These are phyloP conservation scores for Pharnaceum exiguum DNA, from an alignment of 148 eudicot species.

Conservation along the genomic window DNA sequence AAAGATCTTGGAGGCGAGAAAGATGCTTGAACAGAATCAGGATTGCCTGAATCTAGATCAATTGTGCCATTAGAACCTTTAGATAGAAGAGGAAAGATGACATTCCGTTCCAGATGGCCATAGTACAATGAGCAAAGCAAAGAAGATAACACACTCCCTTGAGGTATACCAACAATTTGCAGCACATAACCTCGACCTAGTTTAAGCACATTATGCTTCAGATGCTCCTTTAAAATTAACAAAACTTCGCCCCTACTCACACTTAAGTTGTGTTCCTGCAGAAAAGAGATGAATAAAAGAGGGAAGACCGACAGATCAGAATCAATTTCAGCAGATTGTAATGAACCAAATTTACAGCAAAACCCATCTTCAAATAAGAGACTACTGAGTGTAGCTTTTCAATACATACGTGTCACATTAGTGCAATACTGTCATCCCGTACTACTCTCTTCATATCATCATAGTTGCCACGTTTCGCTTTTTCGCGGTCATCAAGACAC, in stretches of 20 bases:
- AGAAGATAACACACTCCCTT: slow-evolving; percentile 83
- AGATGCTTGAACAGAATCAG: slow-evolving; percentile 9
- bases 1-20: slow-evolving; percentile 28
- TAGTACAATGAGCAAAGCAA: slow-evolving; percentile 80
- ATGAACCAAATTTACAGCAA: not conserved
- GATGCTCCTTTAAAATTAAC: slow-evolving; percentile 52
- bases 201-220: slow-evolving; percentile 60
- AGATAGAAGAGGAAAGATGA: slow-evolving; percentile 51
- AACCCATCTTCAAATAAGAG: not conserved
- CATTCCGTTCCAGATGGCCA: slow-evolving; percentile 65
- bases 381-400: not conserved
- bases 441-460: too few relatives aligned
- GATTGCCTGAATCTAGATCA: slow-evolving; percentile 8
- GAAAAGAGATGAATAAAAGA: slow-evolving; percentile 8
- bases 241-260: slow-evolving; percentile 40
- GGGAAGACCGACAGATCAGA: not conserved
- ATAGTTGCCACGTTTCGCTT: too few relatives aligned
- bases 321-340: not conserved
- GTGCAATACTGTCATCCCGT: too few relatives aligned
- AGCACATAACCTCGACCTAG: slow-evolving; percentile 39
- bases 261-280: slow-evolving; percentile 53
- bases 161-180: slow-evolving; percentile 91
- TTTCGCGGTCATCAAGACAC: too few relatives aligned
- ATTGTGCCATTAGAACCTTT: slow-evolving; percentile 22
- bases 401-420: too few relatives aligned